These are phyloP conservation scores for Melanomma pulvis-pyrius DNA, from an alignment of 495 filamentous ascomycete genomes.

Conservation along the genomic window DNA sequence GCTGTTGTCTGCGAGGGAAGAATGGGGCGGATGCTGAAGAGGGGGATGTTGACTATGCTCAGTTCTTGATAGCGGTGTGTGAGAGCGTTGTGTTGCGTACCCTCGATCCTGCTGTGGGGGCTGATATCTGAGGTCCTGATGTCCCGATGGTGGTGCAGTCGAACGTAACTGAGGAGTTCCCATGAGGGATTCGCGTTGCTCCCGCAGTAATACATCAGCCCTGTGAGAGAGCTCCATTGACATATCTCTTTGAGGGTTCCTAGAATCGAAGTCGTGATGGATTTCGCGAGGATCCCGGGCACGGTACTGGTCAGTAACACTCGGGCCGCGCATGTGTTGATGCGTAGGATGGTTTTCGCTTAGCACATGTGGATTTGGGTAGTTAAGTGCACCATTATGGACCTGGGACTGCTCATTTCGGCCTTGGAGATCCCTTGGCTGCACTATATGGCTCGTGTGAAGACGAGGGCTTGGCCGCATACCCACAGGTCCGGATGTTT, in stretches of 20 bases:
- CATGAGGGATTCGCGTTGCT: slow-evolving; percentile 21
- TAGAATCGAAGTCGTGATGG: slow-evolving; percentile 26
- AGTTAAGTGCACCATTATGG: slow-evolving; percentile 22
- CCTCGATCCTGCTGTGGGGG: slow-evolving; percentile 15
- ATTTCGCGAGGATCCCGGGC: slow-evolving; percentile 23
- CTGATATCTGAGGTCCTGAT: slow-evolving; percentile 20
- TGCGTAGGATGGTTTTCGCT: slow-evolving; percentile 12
- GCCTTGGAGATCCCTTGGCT: slow-evolving; percentile 16
- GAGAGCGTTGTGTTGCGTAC: slow-evolving; percentile 16
- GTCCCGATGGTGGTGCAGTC: not conserved
- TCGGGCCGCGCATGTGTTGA: slow-evolving; percentile 13
- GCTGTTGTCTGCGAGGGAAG: slow-evolving; percentile 12
- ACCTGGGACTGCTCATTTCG: slow-evolving; percentile 31
- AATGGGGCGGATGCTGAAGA: slow-evolving; percentile 22
- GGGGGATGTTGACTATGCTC: slow-evolving; percentile 19
- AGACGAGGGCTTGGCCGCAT: slow-evolving; percentile 35
- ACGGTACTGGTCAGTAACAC: slow-evolving; percentile 19
- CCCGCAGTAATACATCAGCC: slow-evolving; percentile 11
- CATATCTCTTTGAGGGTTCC: slow-evolving; percentile 25
- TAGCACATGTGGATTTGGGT: slow-evolving; percentile 21
- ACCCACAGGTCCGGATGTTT: slow-evolving; percentile 19
- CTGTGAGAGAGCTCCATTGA: slow-evolving; percentile 20
- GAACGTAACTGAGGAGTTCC: slow-evolving; percentile 8
- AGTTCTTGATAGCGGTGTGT: slow-evolving; percentile 26
- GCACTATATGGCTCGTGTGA: slow-evolving; percentile 19